Base-by-base conservation (phyloP, 129 eudicot genomes). In the Pittosporum tobira region DNA sequence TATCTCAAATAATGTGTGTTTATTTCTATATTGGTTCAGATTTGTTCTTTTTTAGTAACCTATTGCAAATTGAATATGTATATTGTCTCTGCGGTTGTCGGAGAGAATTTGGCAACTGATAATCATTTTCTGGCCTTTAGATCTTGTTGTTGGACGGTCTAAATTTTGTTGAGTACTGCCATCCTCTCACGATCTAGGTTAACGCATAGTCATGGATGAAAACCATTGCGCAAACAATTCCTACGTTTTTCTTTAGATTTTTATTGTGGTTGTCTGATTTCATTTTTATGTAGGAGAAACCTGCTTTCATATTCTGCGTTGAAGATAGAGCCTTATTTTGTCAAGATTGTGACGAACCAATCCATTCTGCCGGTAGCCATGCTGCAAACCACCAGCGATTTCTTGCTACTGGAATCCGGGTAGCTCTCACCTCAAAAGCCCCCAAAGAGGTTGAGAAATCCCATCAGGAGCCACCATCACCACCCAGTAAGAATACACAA, bases 241-340 rank as follows among this genome's bases (percentile, higher is more conserved):
- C n/a, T n/a, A n/a, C n/a, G n/a, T n/a, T n/a, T 9, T n/a, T 18
- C 31, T 18, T 10, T 2, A 9, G 57, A 28, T 30, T 28, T 55
- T 30, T n/a, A n/a, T 7, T 55, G 0, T 15, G n/a, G 4, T 59
- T 34, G 24, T 28, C 11, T 18, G 1, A n/a, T 14, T 12, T 19
- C 0, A 55, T 27, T n/a, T 9, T 6, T 37, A 16, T 73, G 48
- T 64, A 84, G 94, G 94, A 85, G 51, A 85, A 85, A 54, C 67
- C 94, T 1, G 94, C 94, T 6, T 85, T 85, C 63, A 81, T 85
- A 42, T 83, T 79, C 86, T 90, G 97, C 18, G 95, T 90, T 36
- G 95, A 90, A 74, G 97, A 90, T 64, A 76, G 97, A 63, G 97
- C 97, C 15, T 78, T 90, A 43, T 90, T 85, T 48, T 90, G 97